A percentile compares a stretch with the other conserved stretches of the same genome.
phyloP scores from a whole-genome alignment of 2,329 filamentous ascomycete species.

The Aspergillus ibericus region DNA sequence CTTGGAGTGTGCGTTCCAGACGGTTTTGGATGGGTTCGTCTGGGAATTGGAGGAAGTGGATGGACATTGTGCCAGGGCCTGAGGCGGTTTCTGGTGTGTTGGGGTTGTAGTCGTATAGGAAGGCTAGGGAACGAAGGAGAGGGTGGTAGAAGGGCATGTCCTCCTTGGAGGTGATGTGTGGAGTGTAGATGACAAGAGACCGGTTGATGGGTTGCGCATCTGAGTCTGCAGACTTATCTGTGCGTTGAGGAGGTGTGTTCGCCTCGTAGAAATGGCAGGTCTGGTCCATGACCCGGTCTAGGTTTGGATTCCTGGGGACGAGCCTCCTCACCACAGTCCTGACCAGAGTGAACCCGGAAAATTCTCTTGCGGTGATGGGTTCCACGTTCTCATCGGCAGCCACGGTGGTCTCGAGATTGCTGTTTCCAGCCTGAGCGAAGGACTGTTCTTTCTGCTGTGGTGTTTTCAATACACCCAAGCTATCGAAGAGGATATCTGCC shows the following conservation, averaged over 20 bases:
- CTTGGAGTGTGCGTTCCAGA: conserved; percentile 41
- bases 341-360: conserved; percentile 45
- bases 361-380: conserved; percentile 21
- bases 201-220: conserved; percentile 16
- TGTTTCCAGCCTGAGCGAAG: conserved; percentile 11
- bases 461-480: conserved; percentile 39
- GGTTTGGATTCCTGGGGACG: conserved; percentile 75
- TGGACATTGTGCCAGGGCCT: conserved; percentile 44
- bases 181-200: conserved; percentile 70
- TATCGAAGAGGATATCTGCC: conserved; percentile 62
- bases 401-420: not conserved
- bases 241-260: not conserved
- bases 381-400: conserved; percentile 2
- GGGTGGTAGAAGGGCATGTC: conserved; percentile 89
- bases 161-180: conserved; percentile 63
- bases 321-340: conserved; percentile 72
- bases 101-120: conserved; percentile 60
- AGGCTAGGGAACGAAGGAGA: conserved; percentile 69
- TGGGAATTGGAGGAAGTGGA: conserved; percentile 55
- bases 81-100: conserved; percentile 29
- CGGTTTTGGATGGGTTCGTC: conserved; percentile 38
- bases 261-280: conserved; percentile 71
- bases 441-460: conserved; percentile 32
- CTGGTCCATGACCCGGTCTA: conserved; percentile 76
- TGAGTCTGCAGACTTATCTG: not conserved